Percentiles rank a stretch among this genome's conserved stretches.
Evolutionary conservation across 495 filamentous ascomycete genomes (phyloP).

Genomic region (Margaritispora aquatica): DNA sequence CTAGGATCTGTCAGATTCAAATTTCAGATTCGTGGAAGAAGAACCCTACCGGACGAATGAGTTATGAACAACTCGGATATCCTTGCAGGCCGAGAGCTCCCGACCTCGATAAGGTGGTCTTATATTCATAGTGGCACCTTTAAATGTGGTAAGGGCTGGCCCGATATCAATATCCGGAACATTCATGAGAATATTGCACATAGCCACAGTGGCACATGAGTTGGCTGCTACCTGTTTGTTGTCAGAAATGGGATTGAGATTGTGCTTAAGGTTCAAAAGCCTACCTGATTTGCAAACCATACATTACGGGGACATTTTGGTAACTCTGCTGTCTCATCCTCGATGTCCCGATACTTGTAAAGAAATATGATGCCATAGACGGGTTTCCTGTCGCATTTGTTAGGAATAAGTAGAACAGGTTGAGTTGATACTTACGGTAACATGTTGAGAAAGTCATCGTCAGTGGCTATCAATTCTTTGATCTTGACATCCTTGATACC

Average conservation of each 20-base stretch:
- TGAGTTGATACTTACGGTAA: constrained; percentile 49
- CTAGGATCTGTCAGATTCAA: constrained; percentile 25
- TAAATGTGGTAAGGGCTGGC: constrained; percentile 60
- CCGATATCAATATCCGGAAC: constrained; percentile 57
- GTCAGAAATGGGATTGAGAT: not conserved
- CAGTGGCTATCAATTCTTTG: constrained; percentile 71
- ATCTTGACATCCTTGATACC: constrained; percentile 69
- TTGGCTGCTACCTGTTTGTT: constrained; percentile 61
- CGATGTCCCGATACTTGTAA: constrained; percentile 58
- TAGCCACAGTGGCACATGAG: constrained; percentile 81
- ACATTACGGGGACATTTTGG: constrained; percentile 57
- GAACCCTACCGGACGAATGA: constrained; percentile 67
- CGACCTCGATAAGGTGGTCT: constrained; percentile 69
- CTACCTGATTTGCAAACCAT: constrained; percentile 94
- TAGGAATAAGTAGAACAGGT: not conserved
- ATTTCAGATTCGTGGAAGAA: not conserved
- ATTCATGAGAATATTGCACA: constrained; percentile 92
- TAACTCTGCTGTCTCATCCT: constrained; percentile 44
- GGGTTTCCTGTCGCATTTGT: constrained; percentile 45
- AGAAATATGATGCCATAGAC: constrained; percentile 81
- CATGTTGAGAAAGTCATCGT: constrained; percentile 56
- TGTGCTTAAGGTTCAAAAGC: not conserved
- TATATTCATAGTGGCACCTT: constrained; percentile 58
- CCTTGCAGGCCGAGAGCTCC: constrained; percentile 64
- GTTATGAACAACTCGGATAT: constrained; percentile 78